Conservation (phyloP, 345 rosid species). For the Leavenworthia alabamica region DNA sequence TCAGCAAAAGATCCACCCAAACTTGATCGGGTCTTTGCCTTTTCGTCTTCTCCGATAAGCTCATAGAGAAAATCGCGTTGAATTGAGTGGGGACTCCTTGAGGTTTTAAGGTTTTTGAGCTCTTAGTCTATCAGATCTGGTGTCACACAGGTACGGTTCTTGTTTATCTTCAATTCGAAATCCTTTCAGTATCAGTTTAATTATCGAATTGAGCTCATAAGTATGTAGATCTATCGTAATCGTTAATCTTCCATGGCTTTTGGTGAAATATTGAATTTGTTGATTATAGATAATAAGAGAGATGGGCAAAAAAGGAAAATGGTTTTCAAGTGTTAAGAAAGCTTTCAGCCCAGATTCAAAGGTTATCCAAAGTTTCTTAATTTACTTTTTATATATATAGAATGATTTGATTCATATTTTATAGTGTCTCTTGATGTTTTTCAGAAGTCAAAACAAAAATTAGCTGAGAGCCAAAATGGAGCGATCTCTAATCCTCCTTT, state of each 20-base stretch:
- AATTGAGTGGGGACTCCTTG: neutral
- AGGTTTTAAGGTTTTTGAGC: slow-evolving; percentile 2
- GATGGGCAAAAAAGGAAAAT: slow-evolving; percentile 92
- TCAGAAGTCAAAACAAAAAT: slow-evolving; percentile 29
- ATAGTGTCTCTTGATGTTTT: neutral
- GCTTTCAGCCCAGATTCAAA: slow-evolving; percentile 73
- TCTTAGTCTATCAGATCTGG: slow-evolving; percentile 23
- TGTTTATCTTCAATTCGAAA: neutral
- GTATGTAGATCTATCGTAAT: slow-evolving; percentile 17
- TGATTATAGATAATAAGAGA: too few species aligned
- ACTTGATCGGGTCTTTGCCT: slow-evolving; percentile 3
- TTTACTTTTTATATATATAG: slow-evolving; percentile 33
- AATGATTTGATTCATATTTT: slow-evolving; percentile 8
- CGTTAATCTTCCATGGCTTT: neutral
- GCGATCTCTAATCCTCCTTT: slow-evolving; percentile 33
- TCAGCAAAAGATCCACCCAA: slow-evolving; percentile 35
- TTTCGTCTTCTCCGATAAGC: slow-evolving; percentile 20
- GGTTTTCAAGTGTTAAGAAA: slow-evolving; percentile 85
- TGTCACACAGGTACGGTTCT: slow-evolving; percentile 11
- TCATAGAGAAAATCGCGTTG: neutral
- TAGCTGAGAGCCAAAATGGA: slow-evolving; percentile 28
- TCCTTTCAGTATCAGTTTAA: neutral
- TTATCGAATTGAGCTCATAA: slow-evolving; percentile 8
- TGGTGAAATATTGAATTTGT: slow-evolving; percentile 6
- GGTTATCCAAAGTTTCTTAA: slow-evolving; percentile 29